phyloP scores from a whole-genome alignment of 495 filamentous ascomycete species.

The Penicillium alfredii region DNA sequence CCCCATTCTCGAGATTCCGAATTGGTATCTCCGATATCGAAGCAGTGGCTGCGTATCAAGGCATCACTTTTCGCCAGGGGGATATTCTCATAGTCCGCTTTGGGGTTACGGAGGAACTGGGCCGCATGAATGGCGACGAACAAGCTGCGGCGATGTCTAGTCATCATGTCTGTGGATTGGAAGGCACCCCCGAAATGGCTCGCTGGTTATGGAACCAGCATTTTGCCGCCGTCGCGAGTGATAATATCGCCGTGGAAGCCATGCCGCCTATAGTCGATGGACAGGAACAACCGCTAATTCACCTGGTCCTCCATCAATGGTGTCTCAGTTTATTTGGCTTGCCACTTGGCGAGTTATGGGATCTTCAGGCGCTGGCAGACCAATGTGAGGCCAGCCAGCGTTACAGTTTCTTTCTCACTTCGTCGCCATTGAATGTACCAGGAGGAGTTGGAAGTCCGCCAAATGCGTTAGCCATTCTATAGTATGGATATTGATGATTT shows the following conservation, averaged over 20 bases:
- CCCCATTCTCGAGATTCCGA: slow-evolving; percentile 27
- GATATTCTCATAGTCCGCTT: slow-evolving; percentile 44
- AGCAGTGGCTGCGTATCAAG: slow-evolving; percentile 25
- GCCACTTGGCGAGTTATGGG: slow-evolving; percentile 59
- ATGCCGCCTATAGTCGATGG: slow-evolving; percentile 17
- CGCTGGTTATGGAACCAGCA: slow-evolving; percentile 29
- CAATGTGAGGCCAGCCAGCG: slow-evolving; percentile 36
- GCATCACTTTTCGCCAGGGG: slow-evolving; percentile 28
- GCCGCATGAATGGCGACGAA: slow-evolving; percentile 25
- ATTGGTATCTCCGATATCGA: slow-evolving; percentile 29
- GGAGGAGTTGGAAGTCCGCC: slow-evolving; percentile 40
- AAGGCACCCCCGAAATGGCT: slow-evolving; percentile 21
- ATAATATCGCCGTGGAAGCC: slow-evolving; percentile 26
- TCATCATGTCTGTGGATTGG: slow-evolving; percentile 15
- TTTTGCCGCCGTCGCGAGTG: slow-evolving; percentile 29
- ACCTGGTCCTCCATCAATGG: slow-evolving; percentile 35
- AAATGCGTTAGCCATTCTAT: slow-evolving; percentile 37
- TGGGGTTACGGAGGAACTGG: slow-evolving; percentile 36
- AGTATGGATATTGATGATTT: too few relatives aligned
- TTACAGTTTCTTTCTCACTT: slow-evolving; percentile 42
- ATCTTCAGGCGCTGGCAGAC: slow-evolving; percentile 47
- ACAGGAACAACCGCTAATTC: slow-evolving; percentile 7
- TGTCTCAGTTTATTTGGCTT: slow-evolving; percentile 40
- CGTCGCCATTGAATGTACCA: slow-evolving; percentile 39
- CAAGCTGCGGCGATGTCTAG: slow-evolving; percentile 14